Evolutionary conservation across 2,329 filamentous ascomycete genomes (phyloP).

Genomic region (Cladosporium sp.): DNA sequence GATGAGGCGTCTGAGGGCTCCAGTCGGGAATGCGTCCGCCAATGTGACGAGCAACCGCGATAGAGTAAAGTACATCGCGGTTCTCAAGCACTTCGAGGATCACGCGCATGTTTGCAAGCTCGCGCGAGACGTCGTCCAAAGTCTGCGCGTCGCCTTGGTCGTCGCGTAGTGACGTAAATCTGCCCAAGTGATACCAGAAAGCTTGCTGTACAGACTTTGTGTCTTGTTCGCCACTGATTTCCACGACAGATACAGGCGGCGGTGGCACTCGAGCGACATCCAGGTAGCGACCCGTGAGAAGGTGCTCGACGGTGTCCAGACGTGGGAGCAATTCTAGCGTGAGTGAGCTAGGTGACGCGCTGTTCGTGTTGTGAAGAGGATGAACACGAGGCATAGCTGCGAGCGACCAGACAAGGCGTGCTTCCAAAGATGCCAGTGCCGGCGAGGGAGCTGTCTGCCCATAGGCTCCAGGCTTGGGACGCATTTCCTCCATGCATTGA

Average conservation of each 20-base stretch:
- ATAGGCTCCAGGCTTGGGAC: slow-evolving; percentile 24
- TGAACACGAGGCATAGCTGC: slow-evolving; percentile 45
- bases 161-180: slow-evolving; percentile 66
- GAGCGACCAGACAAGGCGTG: slow-evolving; percentile 61
- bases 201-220: slow-evolving; percentile 40
- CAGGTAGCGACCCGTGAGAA: slow-evolving; percentile 72
- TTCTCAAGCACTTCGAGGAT: slow-evolving; percentile 81
- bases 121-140: slow-evolving; percentile 54
- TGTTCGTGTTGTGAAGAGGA: slow-evolving; percentile 35
- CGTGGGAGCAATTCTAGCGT: slow-evolving; percentile 64
- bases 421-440: slow-evolving; percentile 53
- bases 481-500: slow-evolving; percentile 57
- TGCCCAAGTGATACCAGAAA: slow-evolving; percentile 80
- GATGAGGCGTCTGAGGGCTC: slow-evolving; percentile 28
- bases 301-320: slow-evolving; percentile 71
- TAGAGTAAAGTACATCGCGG: slow-evolving; percentile 85
- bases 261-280: slow-evolving; percentile 59
- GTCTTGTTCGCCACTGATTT: slow-evolving; percentile 45
- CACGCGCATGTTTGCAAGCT: slow-evolving; percentile 63
- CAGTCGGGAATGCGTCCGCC: slow-evolving; percentile 58
- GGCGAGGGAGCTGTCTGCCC: slow-evolving; percentile 20
- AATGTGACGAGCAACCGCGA: slow-evolving; percentile 76
- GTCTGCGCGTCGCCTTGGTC: slow-evolving; percentile 58
- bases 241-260: slow-evolving; percentile 37
- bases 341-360: slow-evolving; percentile 49